These are phyloP conservation scores for Verticillium tricorpus DNA, from an alignment of 2,329 filamentous ascomycete species.

Conservation along the genomic window DNA sequence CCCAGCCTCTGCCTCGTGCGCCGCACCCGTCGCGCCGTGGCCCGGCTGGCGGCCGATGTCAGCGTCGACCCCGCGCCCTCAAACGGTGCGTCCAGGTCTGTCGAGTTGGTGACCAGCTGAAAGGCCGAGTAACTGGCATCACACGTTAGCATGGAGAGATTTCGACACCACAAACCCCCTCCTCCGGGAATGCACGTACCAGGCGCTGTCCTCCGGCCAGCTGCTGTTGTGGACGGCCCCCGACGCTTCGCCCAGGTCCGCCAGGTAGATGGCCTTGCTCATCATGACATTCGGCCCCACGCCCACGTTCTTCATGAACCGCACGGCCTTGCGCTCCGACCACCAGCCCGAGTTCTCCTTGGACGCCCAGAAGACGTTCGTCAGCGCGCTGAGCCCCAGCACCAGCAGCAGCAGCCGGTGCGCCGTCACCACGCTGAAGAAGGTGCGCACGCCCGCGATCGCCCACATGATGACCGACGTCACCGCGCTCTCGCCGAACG, in stretches of 20 bases:
- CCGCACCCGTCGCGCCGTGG: conserved; percentile 62
- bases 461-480: conserved; percentile 75
- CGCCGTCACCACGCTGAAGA: conserved; percentile 65
- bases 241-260: conserved; percentile 68
- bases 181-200: conserved; percentile 26
- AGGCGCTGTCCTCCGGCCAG: conserved; percentile 44
- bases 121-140: conserved; percentile 55
- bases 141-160: neutral
- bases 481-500: conserved; percentile 68
- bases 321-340: conserved; percentile 73
- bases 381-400: conserved; percentile 62
- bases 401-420: conserved; percentile 70
- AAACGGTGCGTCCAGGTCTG: conserved; percentile 53
- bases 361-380: conserved; percentile 72
- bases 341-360: conserved; percentile 76
- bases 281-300: conserved; percentile 75
- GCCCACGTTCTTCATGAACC: conserved; percentile 78
- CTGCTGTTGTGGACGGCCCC: conserved; percentile 26
- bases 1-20: conserved; percentile 80
- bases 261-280: conserved; percentile 80
- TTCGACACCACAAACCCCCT: neutral
- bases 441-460: conserved; percentile 59
- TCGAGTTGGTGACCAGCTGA: conserved; percentile 51
- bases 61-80: conserved; percentile 46
- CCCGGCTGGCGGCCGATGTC: conserved; percentile 42